phyloP scores from a whole-genome alignment of 352 stramenopile species.

The Globisporangium splendens region DNA sequence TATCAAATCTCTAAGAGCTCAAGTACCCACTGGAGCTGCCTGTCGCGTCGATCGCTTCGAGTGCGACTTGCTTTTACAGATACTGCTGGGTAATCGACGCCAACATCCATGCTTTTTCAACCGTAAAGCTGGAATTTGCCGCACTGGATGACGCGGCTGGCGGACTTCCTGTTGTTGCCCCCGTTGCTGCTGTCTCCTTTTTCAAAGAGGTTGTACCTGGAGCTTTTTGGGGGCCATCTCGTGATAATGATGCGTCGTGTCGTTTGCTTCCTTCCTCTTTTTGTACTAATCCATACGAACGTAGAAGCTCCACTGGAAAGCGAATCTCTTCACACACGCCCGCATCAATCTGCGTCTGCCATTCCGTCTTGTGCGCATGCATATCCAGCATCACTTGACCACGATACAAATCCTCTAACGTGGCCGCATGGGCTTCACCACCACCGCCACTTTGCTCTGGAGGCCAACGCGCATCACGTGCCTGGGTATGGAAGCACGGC shows the following conservation, averaged over 20 bases:
- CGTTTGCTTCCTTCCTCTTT: background rate
- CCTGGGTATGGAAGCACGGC: constrained; percentile 39
- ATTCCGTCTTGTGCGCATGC: constrained; percentile 11
- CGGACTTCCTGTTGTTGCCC: background rate
- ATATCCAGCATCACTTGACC: constrained; percentile 24
- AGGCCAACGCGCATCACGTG: constrained; percentile 17
- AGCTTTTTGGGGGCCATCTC: background rate
- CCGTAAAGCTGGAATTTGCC: constrained; percentile 9
- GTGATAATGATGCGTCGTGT: background rate
- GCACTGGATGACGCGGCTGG: background rate
- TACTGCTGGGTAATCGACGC: constrained; percentile 33
- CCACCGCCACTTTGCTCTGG: background rate
- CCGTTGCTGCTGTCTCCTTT: background rate
- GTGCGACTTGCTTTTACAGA: constrained; percentile 9
- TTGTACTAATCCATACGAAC: constrained; percentile 5
- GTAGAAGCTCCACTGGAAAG: constrained; percentile 20
- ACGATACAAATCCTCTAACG: constrained; percentile 18
- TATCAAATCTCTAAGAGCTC: background rate
- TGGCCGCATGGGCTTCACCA: background rate
- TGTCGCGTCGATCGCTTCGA: background rate
- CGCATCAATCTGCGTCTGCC: constrained; percentile 18
- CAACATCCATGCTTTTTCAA: constrained; percentile 38
- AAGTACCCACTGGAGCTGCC: background rate
- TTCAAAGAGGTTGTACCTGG: no score
- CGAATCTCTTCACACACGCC: constrained; percentile 33